These are phyloP conservation scores for Dictyostelium citrinum DNA, from an alignment of 78 protist genomes.

Conservation along the genomic window DNA sequence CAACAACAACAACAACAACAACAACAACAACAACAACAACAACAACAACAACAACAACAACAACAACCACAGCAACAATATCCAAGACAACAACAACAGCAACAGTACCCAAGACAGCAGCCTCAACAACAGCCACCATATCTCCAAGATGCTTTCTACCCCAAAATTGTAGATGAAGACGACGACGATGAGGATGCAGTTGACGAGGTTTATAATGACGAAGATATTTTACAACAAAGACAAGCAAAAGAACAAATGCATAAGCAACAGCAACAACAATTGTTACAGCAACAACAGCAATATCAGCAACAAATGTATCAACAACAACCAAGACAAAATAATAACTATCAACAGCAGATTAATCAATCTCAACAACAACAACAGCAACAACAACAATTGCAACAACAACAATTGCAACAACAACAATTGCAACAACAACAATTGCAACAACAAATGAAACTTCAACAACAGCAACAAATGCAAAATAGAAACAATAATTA, in stretches of 20 bases:
- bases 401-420: not conserved
- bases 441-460: slow-evolving; percentile 8
- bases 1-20: slow-evolving; percentile 23
- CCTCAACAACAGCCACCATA: not conserved
- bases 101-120: not conserved
- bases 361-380: not conserved
- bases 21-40: slow-evolving; percentile 13
- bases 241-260: not conserved
- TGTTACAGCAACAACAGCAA: not conserved
- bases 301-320: not conserved
- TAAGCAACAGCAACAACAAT: not conserved
- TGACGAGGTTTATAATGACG: not conserved
- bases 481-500: not conserved
- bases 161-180: not conserved
- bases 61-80: not conserved
- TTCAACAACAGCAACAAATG: not conserved
- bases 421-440: not conserved
- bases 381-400: not conserved
- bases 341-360: not conserved
- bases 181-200: not conserved
- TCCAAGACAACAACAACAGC: not conserved
- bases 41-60: not conserved
- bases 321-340: slow-evolving; percentile 1
- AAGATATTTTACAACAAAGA: not conserved
- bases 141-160: not conserved